phyloP scores from a whole-genome alignment of 2,329 filamentous ascomycete species.

The Chaetomiaceae sp. region DNA sequence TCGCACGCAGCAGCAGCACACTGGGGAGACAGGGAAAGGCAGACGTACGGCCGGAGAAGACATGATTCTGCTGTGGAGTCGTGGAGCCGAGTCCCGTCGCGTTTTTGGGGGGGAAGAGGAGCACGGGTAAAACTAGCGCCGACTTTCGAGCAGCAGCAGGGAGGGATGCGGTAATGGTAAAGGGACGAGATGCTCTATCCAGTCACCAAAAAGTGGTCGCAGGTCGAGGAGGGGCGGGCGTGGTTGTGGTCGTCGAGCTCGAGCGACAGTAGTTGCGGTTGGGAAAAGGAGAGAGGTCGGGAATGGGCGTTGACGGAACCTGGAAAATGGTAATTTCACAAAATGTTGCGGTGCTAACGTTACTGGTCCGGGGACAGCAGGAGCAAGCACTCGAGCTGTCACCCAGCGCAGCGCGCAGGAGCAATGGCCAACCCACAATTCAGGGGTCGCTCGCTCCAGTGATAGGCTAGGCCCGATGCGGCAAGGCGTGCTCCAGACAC shows the following conservation, averaged over 20 bases:
- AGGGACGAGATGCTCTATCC: constrained; percentile 20
- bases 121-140: constrained; percentile 24
- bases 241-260: constrained; percentile 22
- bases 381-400: constrained; percentile 16
- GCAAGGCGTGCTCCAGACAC: constrained; percentile 8
- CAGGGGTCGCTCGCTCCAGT: constrained; percentile 22
- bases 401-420: constrained; percentile 5
- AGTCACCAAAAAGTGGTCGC: constrained; percentile 22
- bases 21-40: constrained; percentile 17
- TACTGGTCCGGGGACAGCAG: constrained; percentile 20
- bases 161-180: constrained; percentile 19
- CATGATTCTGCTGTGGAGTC: constrained; percentile 24
- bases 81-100: constrained; percentile 20
- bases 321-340: constrained; percentile 37
- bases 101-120: constrained; percentile 17
- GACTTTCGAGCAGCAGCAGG: constrained; percentile 13
- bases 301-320: constrained; percentile 27
- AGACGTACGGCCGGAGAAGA: constrained; percentile 34
- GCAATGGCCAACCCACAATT: constrained; percentile 22
- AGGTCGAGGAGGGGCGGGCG: constrained; percentile 18
- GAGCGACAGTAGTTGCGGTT: constrained; percentile 21
- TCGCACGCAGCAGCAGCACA: constrained; percentile 14
- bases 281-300: constrained; percentile 27
- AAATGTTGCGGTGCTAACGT: constrained; percentile 33
- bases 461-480: constrained; percentile 9